Evolutionary conservation across 257 asterid genomes (phyloP).

Genomic region (Voacanga thouarsii): DNA sequence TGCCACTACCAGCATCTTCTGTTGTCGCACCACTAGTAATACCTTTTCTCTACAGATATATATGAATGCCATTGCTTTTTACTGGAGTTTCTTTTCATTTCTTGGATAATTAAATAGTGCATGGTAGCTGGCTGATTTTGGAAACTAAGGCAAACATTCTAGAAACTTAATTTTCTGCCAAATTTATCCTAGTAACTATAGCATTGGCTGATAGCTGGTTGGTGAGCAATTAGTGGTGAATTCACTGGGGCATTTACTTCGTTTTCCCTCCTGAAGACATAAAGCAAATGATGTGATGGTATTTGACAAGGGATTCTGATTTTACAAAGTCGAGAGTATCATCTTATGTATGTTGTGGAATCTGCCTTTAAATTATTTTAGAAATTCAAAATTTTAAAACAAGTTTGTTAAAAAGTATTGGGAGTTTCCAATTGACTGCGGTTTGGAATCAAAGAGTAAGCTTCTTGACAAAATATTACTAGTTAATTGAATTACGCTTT

Average conservation of each 20-base stretch:
- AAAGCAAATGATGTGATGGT: neutral
- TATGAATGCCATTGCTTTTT: neutral
- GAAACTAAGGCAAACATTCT: neutral
- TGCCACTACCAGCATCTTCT: constrained; percentile 1
- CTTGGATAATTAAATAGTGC: neutral
- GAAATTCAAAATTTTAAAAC: neutral
- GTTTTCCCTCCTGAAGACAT: neutral
- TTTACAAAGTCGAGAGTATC: neutral
- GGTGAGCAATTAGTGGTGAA: neutral
- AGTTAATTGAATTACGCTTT: neutral
- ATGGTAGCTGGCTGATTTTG: neutral
- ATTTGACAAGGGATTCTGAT: neutral
- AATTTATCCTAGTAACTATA: neutral
- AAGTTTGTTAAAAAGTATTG: neutral
- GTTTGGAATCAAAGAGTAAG: neutral
- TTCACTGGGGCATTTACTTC: neutral
- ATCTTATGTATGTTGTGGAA: neutral
- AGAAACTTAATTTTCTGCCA: neutral
- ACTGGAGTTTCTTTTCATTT: neutral
- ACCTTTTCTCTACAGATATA: neutral
- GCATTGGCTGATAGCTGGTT: neutral
- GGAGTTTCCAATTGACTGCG: neutral
- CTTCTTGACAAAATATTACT: neutral
- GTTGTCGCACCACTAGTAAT: neutral
- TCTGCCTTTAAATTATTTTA: neutral